These are phyloP conservation scores for Pseudogymnoascus sp. DNA, from an alignment of 2,329 filamentous ascomycete species.

Conservation along the genomic window DNA sequence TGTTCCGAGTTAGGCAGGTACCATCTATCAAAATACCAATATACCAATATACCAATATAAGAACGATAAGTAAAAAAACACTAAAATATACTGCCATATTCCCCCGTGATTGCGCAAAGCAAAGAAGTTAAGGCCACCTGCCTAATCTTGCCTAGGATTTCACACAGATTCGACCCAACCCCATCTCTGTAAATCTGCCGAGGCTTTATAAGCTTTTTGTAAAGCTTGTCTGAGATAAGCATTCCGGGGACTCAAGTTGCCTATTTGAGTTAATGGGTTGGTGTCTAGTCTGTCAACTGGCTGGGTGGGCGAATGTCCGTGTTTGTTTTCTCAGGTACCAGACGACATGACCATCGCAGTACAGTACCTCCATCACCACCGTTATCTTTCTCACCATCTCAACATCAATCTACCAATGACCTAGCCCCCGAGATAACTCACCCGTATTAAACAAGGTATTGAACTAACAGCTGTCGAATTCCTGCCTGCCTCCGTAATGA, in stretches of 20 bases:
- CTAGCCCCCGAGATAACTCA: neutral
- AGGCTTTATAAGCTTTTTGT: neutral
- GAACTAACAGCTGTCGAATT: neutral
- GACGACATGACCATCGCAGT: neutral
- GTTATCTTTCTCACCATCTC: neutral
- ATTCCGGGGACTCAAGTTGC: neutral
- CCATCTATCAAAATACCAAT: neutral
- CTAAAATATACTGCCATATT: neutral
- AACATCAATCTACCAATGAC: neutral
- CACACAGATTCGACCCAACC: neutral
- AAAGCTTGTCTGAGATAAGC: conserved; percentile 3
- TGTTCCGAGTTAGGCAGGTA: neutral
- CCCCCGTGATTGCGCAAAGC: neutral
- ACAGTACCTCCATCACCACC: neutral
- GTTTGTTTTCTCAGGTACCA: neutral
- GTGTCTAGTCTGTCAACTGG: neutral
- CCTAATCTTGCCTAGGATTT: neutral
- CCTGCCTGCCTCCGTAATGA: neutral
- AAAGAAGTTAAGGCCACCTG: neutral
- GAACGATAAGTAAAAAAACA: neutral
- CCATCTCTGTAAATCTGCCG: neutral
- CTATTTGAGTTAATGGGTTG: neutral
- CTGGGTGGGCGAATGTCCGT: neutral
- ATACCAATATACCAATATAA: neutral
- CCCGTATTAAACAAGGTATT: neutral